Conservation (phyloP, 306 rosid genomes). For the Inga leiocalycina region DNA sequence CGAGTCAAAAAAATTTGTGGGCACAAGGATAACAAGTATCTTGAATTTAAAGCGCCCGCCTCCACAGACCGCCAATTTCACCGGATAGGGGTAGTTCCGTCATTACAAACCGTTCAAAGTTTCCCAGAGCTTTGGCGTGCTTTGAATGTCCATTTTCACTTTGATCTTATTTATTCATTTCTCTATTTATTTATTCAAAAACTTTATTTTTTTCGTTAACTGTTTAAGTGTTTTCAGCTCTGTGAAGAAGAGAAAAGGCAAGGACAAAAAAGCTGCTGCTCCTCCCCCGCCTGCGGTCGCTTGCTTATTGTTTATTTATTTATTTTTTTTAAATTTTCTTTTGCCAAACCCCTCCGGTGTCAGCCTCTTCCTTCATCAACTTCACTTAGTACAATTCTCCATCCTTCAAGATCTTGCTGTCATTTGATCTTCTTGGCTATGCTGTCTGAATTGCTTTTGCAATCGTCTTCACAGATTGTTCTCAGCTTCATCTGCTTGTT, state of each 20-base stretch:
- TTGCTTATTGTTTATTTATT: slow-evolving; percentile 27
- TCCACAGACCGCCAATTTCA: neutral
- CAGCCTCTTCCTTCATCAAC: slow-evolving; percentile 33
- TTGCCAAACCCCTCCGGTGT: slow-evolving; percentile 51
- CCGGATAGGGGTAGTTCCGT: slow-evolving; percentile 33
- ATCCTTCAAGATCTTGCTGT: slow-evolving; percentile 46
- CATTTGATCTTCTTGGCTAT: slow-evolving; percentile 22
- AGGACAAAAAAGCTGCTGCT: slow-evolving; percentile 49
- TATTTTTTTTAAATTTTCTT: slow-evolving; percentile 15
- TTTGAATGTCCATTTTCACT: slow-evolving; percentile 30
- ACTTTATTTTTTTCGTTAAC: neutral
- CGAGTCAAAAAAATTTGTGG: neutral
- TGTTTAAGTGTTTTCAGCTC: slow-evolving; percentile 9
- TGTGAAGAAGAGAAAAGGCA: slow-evolving; percentile 26
- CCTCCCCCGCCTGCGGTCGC: slow-evolving; percentile 49
- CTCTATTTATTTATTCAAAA: neutral
- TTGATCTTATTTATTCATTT: neutral
- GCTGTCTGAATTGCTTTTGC: neutral
- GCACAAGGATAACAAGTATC: neutral
- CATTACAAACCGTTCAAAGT: neutral
- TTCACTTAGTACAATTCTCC: slow-evolving; percentile 6
- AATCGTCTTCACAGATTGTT: slow-evolving; percentile 25
- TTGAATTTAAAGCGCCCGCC: neutral
- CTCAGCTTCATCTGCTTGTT: slow-evolving; percentile 29
- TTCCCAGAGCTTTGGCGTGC: neutral